phyloP scores from a whole-genome alignment of 768 basidiomycete species.

The Crassisporium funariophilum region DNA sequence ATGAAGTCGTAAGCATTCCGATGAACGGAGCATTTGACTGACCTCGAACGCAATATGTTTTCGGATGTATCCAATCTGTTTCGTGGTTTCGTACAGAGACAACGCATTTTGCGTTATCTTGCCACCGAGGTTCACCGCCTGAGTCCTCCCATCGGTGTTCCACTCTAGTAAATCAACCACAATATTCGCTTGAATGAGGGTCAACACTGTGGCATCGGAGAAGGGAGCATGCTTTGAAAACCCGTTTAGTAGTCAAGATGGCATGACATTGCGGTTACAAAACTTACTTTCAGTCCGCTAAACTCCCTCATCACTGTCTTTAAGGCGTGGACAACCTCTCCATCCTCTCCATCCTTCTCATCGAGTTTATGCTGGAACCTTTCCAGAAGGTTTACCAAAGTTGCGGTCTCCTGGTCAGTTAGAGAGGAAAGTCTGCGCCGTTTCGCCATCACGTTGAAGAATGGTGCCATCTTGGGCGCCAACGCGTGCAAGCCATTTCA shows the following conservation, averaged over 20 bases:
- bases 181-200: constrained; percentile 8
- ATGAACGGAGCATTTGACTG: constrained; percentile 9
- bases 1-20: constrained; percentile 6
- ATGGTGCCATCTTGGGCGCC: not conserved
- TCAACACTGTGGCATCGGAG: constrained; percentile 9
- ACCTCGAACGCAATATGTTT: constrained; percentile 9
- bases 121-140: constrained; percentile 5
- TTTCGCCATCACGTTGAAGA: constrained; percentile 5
- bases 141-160: constrained; percentile 6
- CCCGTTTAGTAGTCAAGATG: constrained; percentile 4
- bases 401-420: constrained; percentile 9
- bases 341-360: constrained; percentile 9
- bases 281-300: constrained; percentile 10
- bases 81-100: constrained; percentile 7
- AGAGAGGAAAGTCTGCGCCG: constrained; percentile 4
- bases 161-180: constrained; percentile 6
- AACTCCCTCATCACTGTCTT: constrained; percentile 6
- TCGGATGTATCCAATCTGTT: constrained; percentile 10
- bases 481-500: not conserved
- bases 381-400: constrained; percentile 9
- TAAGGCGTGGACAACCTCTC: constrained; percentile 6
- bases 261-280: constrained; percentile 6
- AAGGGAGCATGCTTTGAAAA: constrained; percentile 10
- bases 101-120: constrained; percentile 8
- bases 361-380: constrained; percentile 7